phyloP scores from a whole-genome alignment of 176 grass and related monocot species.

The Triticum monococcum region DNA sequence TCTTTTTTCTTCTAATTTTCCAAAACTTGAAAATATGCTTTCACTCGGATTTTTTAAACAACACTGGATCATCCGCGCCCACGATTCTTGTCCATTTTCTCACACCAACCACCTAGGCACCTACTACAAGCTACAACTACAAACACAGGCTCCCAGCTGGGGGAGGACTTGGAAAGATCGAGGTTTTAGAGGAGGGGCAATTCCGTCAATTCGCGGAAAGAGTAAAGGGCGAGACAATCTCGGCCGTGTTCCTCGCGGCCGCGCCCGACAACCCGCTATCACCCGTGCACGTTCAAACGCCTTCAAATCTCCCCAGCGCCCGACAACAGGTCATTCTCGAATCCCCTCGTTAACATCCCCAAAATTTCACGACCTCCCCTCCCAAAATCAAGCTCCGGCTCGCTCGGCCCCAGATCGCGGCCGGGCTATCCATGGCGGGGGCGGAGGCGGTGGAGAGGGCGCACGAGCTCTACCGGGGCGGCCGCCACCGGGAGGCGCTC shows the following conservation, averaged over 20 bases:
- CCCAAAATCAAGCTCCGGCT: neutral
- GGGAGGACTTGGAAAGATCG: neutral
- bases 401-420: neutral
- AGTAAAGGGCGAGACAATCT: neutral
- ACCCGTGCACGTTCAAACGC: constrained; percentile 32
- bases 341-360: constrained; percentile 8
- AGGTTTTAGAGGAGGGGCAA: neutral
- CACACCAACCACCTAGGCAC: too few relatives aligned
- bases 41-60: too few relatives aligned
- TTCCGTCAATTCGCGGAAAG: neutral
- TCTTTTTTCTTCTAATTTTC: too few relatives aligned
- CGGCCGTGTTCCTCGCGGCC: constrained; percentile 20
- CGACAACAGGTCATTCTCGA: neutral
- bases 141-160: too few relatives aligned
- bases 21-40: too few relatives aligned
- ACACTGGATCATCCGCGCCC: too few relatives aligned
- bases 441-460: constrained; percentile 65
- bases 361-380: neutral
- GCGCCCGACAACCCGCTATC: constrained; percentile 40
- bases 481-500: constrained; percentile 78
- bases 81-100: too few relatives aligned
- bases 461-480: constrained; percentile 85
- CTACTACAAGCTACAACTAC: too few relatives aligned
- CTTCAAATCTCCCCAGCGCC: constrained; percentile 34
- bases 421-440: neutral